A percentile compares a stretch with the other conserved stretches of the same genome.
These are phyloP conservation scores for Penicillium turbatum DNA, from an alignment of 495 filamentous ascomycete genomes.

Conservation along the genomic window DNA sequence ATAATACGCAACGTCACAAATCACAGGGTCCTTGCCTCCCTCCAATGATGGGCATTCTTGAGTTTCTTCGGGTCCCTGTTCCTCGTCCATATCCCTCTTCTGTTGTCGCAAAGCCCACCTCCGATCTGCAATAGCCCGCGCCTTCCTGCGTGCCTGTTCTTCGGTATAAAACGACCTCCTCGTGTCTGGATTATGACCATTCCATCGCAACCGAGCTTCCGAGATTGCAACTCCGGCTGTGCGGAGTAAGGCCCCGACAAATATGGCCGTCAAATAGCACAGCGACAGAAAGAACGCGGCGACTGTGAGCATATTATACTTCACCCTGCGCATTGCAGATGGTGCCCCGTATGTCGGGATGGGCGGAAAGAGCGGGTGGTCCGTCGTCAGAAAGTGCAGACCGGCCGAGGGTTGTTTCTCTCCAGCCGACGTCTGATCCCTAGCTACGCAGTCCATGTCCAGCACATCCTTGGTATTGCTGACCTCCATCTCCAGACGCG, in stretches of 20 bases:
- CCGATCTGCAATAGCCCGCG: constrained; percentile 52
- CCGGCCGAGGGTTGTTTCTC: constrained; percentile 1
- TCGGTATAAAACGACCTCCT: constrained; percentile 65
- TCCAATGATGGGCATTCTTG: constrained; percentile 66
- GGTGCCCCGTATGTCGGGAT: constrained; percentile 80
- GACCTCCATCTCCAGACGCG: neutral
- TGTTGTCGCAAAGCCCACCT: constrained; percentile 55
- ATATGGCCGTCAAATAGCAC: constrained; percentile 68
- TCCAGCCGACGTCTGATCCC: neutral
- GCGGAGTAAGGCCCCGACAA: constrained; percentile 65
- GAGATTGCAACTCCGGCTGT: constrained; percentile 49
- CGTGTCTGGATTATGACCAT: constrained; percentile 52
- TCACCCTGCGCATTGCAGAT: constrained; percentile 56
- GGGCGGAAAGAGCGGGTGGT: constrained; percentile 81
- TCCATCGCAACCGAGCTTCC: constrained; percentile 45
- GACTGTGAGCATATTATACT: constrained; percentile 56
- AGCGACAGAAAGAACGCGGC: constrained; percentile 73
- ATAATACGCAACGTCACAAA: constrained; percentile 82
- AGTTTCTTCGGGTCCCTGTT: constrained; percentile 50
- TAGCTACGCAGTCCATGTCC: neutral
- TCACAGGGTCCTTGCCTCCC: constrained; percentile 71
- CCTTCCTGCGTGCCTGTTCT: constrained; percentile 54
- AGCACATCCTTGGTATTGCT: neutral
- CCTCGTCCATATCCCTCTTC: constrained; percentile 34
- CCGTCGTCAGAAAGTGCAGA: neutral